These are phyloP conservation scores for Arthroderma sp. DNA, from an alignment of 2,329 filamentous ascomycete species.

Conservation along the genomic window DNA sequence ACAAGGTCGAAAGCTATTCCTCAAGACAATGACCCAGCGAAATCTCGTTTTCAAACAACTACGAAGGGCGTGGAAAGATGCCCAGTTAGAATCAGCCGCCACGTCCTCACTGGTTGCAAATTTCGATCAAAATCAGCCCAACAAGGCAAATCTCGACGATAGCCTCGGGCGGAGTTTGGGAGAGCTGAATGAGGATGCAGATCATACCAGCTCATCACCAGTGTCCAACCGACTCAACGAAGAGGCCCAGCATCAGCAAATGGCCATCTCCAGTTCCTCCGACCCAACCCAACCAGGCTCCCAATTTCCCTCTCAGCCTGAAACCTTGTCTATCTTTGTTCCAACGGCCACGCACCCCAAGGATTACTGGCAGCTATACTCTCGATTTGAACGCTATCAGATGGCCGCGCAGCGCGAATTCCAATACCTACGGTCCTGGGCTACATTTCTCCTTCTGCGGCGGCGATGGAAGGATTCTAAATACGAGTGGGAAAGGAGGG, in stretches of 20 bases:
- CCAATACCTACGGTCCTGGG: slow-evolving; percentile 11
- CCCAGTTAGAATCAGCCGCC: neutral
- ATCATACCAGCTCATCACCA: neutral
- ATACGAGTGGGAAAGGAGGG: slow-evolving; percentile 19
- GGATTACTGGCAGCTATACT: slow-evolving; percentile 8
- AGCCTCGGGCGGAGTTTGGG: neutral
- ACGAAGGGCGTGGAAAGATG: neutral
- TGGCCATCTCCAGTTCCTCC: too few relatives aligned
- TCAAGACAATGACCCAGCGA: slow-evolving; percentile 17
- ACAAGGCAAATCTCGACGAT: neutral
- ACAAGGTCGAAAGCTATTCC: slow-evolving; percentile 19
- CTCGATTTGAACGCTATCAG: slow-evolving; percentile 5
- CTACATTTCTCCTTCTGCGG: slow-evolving; percentile 7
- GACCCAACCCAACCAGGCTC: neutral
- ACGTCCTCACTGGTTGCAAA: too few relatives aligned
- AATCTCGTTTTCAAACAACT: slow-evolving; percentile 6
- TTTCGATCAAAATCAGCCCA: neutral
- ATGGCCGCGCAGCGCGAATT: slow-evolving; percentile 6
- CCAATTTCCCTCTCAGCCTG: neutral
- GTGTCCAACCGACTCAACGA: neutral
- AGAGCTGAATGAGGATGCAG: neutral
- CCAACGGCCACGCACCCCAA: slow-evolving; percentile 1
- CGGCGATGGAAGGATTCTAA: slow-evolving; percentile 11
- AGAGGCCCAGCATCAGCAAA: neutral
- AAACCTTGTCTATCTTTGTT: neutral